Evolutionary conservation across 345 rosid genomes (phyloP).

Genomic region (Boechera stricta): DNA sequence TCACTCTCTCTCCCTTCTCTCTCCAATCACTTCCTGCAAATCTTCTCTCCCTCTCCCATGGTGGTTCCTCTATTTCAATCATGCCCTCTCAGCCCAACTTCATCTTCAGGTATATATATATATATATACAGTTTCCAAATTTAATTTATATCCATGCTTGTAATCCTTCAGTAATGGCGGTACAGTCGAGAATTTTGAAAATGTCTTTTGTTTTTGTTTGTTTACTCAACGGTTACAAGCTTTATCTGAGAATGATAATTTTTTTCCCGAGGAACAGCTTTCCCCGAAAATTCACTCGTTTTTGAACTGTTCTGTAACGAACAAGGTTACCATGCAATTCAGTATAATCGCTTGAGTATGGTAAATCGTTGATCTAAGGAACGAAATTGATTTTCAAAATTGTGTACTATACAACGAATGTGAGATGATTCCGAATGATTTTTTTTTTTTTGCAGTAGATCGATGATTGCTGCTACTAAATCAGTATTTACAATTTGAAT

Average conservation of each 20-base stretch:
- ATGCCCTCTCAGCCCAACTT: conserved; percentile 48
- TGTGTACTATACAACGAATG: not conserved
- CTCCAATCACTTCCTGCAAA: conserved; percentile 34
- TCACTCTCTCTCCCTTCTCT: conserved; percentile 18
- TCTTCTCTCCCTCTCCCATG: conserved; percentile 43
- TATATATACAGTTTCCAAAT: not conserved
- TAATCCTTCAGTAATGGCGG: not conserved
- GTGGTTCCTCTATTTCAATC: conserved; percentile 46
- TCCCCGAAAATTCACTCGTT: not conserved
- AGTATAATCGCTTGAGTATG: not conserved
- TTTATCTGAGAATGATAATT: not conserved
- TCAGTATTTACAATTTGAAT: not conserved
- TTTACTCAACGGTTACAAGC: conserved; percentile 1
- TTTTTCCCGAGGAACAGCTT: conserved; percentile 6
- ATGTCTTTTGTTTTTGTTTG: not conserved
- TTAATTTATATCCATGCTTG: not conserved
- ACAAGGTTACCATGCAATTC: conserved; percentile 35
- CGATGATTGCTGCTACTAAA: not conserved
- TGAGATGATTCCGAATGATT: conserved; percentile 6
- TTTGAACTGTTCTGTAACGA: conserved; percentile 8
- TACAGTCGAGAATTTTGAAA: not conserved
- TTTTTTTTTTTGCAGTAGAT: not conserved
- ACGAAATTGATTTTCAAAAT: not conserved
- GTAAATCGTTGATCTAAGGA: not conserved
- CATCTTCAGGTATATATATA: conserved; percentile 37